Conservation (phyloP, 2,329 filamentous ascomycete genomes). For the Trichophyton benhamiae region DNA sequence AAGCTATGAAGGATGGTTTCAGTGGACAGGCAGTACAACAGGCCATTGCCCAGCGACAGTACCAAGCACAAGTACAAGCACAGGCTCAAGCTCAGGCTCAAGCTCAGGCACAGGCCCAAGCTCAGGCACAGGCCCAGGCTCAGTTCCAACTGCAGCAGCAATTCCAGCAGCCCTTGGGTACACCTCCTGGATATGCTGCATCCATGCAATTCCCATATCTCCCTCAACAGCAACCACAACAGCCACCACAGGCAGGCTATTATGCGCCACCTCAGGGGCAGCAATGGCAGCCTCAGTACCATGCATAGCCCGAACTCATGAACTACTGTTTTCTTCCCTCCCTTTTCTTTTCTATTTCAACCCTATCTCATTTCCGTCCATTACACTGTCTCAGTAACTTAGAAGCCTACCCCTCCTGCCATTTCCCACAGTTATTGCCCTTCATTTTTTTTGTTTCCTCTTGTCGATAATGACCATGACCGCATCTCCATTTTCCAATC, state of each 20-base stretch:
- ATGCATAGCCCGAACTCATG: not conserved
- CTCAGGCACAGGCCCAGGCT: slow-evolving; percentile 10
- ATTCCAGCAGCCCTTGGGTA: not conserved
- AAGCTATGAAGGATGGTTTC: slow-evolving; percentile 55
- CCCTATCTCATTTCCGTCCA: not conserved
- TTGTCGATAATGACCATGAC: not conserved
- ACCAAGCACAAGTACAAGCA: slow-evolving; percentile 32
- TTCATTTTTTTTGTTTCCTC: not conserved
- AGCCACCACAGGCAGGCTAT: not conserved
- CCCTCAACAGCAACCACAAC: not conserved
- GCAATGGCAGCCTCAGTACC: not conserved
- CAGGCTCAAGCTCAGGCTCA: slow-evolving; percentile 25
- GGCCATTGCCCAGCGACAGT: slow-evolving; percentile 57
- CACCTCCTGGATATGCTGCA: not conserved
- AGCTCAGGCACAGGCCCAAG: slow-evolving; percentile 9
- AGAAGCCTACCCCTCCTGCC: not conserved
- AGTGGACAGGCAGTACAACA: slow-evolving; percentile 60
- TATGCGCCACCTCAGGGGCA: not conserved
- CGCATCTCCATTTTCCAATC: not conserved
- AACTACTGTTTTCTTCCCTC: not conserved
- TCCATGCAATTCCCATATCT: not conserved
- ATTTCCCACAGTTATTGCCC: not conserved
- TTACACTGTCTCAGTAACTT: not conserved
- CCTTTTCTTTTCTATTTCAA: not conserved
- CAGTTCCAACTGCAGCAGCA: not conserved